Evolutionary conservation across 768 basidiomycete species (phyloP), one percentile per base, ranked within the genome.

Genomic region (Tricholoma furcatifolium): DNA sequence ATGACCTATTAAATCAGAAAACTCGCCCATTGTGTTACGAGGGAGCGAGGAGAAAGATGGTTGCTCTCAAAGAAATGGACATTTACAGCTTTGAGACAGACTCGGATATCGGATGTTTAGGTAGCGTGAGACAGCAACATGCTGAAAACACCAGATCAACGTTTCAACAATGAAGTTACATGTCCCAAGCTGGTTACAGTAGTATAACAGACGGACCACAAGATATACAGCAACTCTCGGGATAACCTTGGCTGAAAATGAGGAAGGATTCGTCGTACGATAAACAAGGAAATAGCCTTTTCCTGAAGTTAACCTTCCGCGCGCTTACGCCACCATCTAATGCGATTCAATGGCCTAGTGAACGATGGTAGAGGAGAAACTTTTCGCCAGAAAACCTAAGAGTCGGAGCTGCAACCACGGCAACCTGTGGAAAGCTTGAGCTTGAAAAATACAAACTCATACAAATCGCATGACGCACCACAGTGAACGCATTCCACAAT

Each of bases 401-500:
- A 92, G 66, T 93, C 91, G 14, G 92, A 95, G 62, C 91, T 93
- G 62, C 92, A 95, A 9, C 92, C 92, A 57, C 89, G 87, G 64
- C 92, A 95, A 11, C 92, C 92, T 94, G 55, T 2, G 46, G 48
- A 20, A 15, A 35, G 27, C 1, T 54, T 54, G 40, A 57, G 57
- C 42, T 32, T 23, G 63, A 56, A 27, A 54, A 52, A 50, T 31
- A 48, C 15, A 23, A 39, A 54, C 21, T 24, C n/a, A 46, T 7
- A 21, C 20, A 14, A 7, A 20, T 27, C 18, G 18, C 55, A 7
- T 9, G 27, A 82, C 92, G 55, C 62, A 95, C 96, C 96, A 69
- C 96, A 98, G 66, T 98, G 94, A 43, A 92, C 89, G 71, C 96
- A 99, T 69, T 99, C 93, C 1, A 98, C 95, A 30, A 98, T 76